Base-by-base conservation (phyloP, 495 filamentous ascomycete species). In the Lasiosphaeria hispida region DNA sequence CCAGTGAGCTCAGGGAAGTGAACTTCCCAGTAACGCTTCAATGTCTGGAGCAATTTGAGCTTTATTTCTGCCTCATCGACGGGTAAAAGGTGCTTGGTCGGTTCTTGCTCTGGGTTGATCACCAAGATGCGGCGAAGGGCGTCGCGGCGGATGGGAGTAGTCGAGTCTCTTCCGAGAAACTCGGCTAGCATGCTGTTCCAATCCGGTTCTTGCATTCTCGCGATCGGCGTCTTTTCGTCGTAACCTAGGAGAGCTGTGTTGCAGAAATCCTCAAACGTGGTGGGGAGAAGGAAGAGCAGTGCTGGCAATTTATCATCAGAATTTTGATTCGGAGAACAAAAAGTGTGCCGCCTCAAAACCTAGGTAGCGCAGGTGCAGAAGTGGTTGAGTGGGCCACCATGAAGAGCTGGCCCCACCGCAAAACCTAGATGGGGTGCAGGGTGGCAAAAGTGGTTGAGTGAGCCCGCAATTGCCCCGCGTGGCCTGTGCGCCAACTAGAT, bases 301-400 rank as follows among this genome's bases (percentile, higher is more conserved):
- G 40, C n/a, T 43, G 6, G 17, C 13, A 15, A 43, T 43, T 43
- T 13, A n/a, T 43, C 13, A 48, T 19, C 15, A 48, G 44, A 48
- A 48, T 48, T 48, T 48, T 48, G 44, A 18, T 48, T 19, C 41
- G 44, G 44, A 48, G 44, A 48, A 48, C 44, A 48, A 48, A 48
- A 19, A 19, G 18, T 48, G n/a, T n/a, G n/a, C n/a, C n/a, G n/a
- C n/a, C n/a, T n/a, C n/a, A n/a, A n/a, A n/a, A n/a, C n/a, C n/a
- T n/a, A n/a, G n/a, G n/a, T n/a, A n/a, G n/a, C n/a, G n/a, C n/a
- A n/a, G n/a, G n/a, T n/a, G n/a, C n/a, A n/a, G n/a, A n/a, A n/a
- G n/a, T n/a, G n/a, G n/a, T n/a, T n/a, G n/a, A n/a, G n/a, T n/a
- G n/a, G n/a, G n/a, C n/a, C n/a, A n/a, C n/a, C n/a, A n/a, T n/a